Percentiles rank a stretch among this genome's conserved stretches.
phyloP scores from a whole-genome alignment of 2,329 filamentous ascomycete species.

The Colletotrichum higginsianum region DNA sequence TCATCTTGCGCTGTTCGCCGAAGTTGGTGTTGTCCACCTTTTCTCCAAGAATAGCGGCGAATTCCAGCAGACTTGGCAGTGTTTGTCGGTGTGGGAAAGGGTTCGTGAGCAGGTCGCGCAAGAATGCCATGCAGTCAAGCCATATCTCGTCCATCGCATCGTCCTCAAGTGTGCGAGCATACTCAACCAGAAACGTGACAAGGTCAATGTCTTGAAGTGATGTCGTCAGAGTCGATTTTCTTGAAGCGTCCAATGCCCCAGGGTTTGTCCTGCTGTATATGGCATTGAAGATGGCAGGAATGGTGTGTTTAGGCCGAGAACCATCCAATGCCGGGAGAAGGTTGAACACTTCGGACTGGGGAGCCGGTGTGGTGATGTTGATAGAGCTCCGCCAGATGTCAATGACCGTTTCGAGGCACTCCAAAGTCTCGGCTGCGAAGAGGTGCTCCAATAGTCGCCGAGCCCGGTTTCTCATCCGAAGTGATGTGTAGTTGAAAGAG shows the following conservation, averaged over 20 bases:
- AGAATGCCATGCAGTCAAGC: conserved; percentile 92
- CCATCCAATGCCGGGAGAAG: conserved; percentile 92
- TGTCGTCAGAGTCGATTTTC: conserved; percentile 91
- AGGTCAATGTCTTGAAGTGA: conserved; percentile 87
- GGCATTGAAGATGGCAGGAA: conserved; percentile 95
- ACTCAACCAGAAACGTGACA: conserved; percentile 90
- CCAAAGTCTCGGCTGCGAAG: conserved; percentile 91
- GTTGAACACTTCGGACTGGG: conserved; percentile 80
- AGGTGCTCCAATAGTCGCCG: conserved; percentile 91
- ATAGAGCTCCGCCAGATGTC: conserved; percentile 80
- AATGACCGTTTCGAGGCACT: conserved; percentile 92
- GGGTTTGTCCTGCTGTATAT: conserved; percentile 96
- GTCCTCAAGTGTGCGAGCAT: conserved; percentile 91
- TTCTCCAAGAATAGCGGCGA: conserved; percentile 89
- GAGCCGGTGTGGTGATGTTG: conserved; percentile 61
- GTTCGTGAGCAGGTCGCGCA: conserved; percentile 91
- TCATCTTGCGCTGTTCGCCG: conserved; percentile 93
- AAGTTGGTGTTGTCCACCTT: conserved; percentile 99
- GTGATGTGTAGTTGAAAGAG: conserved; percentile 91
- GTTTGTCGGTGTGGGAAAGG: conserved; percentile 96
- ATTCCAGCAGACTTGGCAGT: conserved; percentile 87
- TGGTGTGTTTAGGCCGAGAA: conserved; percentile 89
- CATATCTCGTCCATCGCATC: conserved; percentile 99
- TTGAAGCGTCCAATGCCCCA: conserved; percentile 79
- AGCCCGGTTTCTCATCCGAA: conserved; percentile 91